Evolutionary conservation across 805 yeast species (phyloP), one percentile per base, ranked within the genome.

Genomic region (Barnettozyma wickerhamii): DNA sequence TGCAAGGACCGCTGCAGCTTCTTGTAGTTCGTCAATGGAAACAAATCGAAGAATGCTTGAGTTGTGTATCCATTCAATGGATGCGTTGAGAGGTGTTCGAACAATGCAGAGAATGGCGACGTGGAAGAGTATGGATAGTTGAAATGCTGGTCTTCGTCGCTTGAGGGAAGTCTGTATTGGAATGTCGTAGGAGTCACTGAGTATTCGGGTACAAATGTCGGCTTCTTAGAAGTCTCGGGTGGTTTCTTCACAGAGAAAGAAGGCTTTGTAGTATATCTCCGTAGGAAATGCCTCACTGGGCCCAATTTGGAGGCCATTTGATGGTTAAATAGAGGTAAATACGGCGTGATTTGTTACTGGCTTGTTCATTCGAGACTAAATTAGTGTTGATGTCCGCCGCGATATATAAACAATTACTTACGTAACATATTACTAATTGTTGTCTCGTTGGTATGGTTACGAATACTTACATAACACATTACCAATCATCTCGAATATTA

Each of bases 1-100:
- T 63, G 51, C 36, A 52, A 50, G 51, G 37, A 21, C 10, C 44
- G 53, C 1, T 66, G 51, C 38, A 70, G 35, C 13, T 46, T 42
- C 14, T 38, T 40, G 13, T 47, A 24, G 5, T 35, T 47, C 1
- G 41, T 38, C 24, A 51, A n/a, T 1, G 60, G 58, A 31, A 44
- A 54, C 2, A 43, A 27, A 23, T 53, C 45, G 34, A 53, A 56
- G 35, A 43, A 54, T 6, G 48, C 51, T 10, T 33, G 23, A 1
- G 56, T 51, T 1, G 47, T 30, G 10, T 9, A 9, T 5, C 50
- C 49, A 18, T 39, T 37, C 29, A 53, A 29, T 4, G 58, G 55
- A 18, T 45, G 43, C 2, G 42, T 33, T 5, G 55, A 50, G 4
- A 50, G 20, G 6, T 45, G n/a, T 4, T 39, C 19, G 20, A 51